Base-by-base conservation (phyloP, 768 basidiomycete genomes). In the Pleurotus djamor region DNA sequence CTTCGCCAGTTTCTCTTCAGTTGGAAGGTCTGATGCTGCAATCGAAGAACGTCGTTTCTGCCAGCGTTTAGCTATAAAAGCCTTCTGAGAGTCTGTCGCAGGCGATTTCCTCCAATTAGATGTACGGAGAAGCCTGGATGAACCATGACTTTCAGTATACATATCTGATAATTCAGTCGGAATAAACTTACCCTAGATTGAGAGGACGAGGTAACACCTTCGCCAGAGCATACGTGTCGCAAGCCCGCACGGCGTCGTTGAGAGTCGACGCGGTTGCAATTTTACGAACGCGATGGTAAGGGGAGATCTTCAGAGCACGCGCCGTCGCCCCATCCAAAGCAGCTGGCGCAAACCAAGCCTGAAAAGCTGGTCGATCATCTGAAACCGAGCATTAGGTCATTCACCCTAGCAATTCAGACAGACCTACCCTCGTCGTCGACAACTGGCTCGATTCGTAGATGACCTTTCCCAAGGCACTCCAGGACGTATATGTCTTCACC, bases 401-500 rank as follows among this genome's bases (percentile, higher is more conserved):
- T 48, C 8, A 48, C 9, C 4, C 35, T 1, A 17, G 21, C 7
- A 37, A 13, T 7, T 58, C 32, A 35, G 59, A 6, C 34, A 37
- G 54, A 49, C 64, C 60, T 58, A 77, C 79, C 72, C 66, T 73
- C 71, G 54, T 72, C 69, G 54, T 67, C 75, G 51, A 72, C 57
- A 1, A 69, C 65, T 3, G 76, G 80, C 59, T 86, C 83, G 12
- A 94, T 76, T 44, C 86, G 84, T 52, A 94, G 74, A 64, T 81
- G 79, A 1, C 92, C 92, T 61, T 80, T 82, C 10, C 83, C 84
- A n/a, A 91, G 70, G 61, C 87, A 86, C 66, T 92, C 89, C 2
- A 96, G 76, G 6, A 96, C 82, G 69, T 88, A 91, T 13, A 84
- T 70, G 37, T 85, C 80, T 3, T 78, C 75, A 5, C 93, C 91